These are phyloP conservation scores for Fusarium staphyleae DNA, from an alignment of 2,329 filamentous ascomycete species.

Conservation along the genomic window DNA sequence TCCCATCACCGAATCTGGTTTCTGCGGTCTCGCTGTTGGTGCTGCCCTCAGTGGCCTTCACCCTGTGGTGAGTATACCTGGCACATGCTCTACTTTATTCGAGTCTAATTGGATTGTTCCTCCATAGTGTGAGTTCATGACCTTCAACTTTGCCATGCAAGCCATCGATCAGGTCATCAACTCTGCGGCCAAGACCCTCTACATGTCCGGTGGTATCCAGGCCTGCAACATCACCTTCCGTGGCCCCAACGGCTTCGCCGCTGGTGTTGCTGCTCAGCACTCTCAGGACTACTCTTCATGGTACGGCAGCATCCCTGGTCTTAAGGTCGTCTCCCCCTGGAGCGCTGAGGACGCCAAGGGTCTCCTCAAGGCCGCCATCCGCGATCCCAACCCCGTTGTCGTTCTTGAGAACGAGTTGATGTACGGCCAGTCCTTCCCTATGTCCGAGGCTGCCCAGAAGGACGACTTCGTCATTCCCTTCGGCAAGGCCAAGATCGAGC, in stretches of 20 bases:
- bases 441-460: constrained; percentile 96
- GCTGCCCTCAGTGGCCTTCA: constrained; percentile 93
- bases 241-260: constrained; percentile 96
- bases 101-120: constrained; percentile 15
- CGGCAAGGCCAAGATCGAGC: constrained; percentile 99
- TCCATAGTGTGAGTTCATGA: constrained; percentile 98
- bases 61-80: constrained; percentile 75
- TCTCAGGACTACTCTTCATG: constrained; percentile 98
- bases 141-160: constrained; percentile 99
- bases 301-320: constrained; percentile 97
- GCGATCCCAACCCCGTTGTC: constrained; percentile 96
- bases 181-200: constrained; percentile 98
- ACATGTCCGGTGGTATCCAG: constrained; percentile 99
- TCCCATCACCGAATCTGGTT: constrained; percentile 97
- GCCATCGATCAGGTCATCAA: constrained; percentile 99
- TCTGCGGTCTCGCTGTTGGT: constrained; percentile 91
- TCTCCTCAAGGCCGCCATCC: constrained; percentile 95
- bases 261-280: constrained; percentile 96
- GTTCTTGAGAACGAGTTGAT: constrained; percentile 89
- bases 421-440: constrained; percentile 94
- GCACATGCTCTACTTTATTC: not conserved
- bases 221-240: constrained; percentile 99
- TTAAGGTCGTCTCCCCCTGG: constrained; percentile 97
- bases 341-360: constrained; percentile 98
- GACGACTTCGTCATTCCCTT: constrained; percentile 97